Percentiles rank a stretch among this genome's conserved stretches.
phyloP scores from a whole-genome alignment of 805 yeast species.

The Candida qinlingensis region DNA sequence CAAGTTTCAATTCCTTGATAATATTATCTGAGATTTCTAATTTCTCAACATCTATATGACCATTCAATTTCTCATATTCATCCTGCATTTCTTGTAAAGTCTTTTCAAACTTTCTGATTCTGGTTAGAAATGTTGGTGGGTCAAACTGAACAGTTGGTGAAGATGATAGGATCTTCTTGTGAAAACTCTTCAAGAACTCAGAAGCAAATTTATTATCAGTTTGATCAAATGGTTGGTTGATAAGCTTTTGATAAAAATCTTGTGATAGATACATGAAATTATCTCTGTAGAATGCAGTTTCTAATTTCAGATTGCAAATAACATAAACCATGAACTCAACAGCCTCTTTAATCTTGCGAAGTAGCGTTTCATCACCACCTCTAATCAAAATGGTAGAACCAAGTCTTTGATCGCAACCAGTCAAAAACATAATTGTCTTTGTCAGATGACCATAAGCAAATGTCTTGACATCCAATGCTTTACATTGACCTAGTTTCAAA shows the following conservation, averaged over 20 bases:
- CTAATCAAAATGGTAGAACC: conserved; percentile 88
- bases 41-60: conserved; percentile 9
- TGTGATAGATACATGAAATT: conserved; percentile 51
- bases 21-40: conserved; percentile 18
- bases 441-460: conserved; percentile 50
- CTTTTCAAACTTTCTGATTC: conserved; percentile 49
- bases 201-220: conserved; percentile 28
- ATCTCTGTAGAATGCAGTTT: conserved; percentile 67
- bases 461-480: conserved; percentile 61
- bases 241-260: conserved; percentile 27
- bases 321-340: conserved; percentile 77
- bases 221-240: conserved; percentile 12
- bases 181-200: conserved; percentile 35
- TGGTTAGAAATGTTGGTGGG: conserved; percentile 56
- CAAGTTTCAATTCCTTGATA: conserved; percentile 24
- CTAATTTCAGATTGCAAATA: conserved; percentile 73
- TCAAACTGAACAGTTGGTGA: conserved; percentile 82
- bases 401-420: conserved; percentile 64
- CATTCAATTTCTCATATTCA: conserved; percentile 17
- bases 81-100: conserved; percentile 25
- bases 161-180: conserved; percentile 59
- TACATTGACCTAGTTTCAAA: conserved; percentile 73
- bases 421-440: conserved; percentile 72
- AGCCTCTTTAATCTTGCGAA: conserved; percentile 69
- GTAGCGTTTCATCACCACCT: conserved; percentile 60